phyloP scores from a whole-genome alignment of 2,329 filamentous ascomycete species.

The Cladophialophora chaetospira region DNA sequence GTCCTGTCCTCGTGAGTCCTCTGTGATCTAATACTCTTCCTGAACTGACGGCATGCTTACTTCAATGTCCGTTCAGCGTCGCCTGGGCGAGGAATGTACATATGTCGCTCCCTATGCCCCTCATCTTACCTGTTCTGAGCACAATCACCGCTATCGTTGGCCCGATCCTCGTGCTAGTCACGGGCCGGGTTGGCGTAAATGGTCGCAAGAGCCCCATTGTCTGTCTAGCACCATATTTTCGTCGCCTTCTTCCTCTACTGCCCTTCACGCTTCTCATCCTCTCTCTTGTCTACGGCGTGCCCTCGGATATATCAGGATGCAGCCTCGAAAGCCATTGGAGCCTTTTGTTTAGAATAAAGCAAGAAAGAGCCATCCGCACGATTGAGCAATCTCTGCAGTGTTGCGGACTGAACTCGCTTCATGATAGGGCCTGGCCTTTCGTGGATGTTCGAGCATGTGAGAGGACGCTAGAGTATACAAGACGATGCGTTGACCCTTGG shows the following conservation, averaged over 20 bases:
- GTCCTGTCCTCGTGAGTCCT: slow-evolving; percentile 23
- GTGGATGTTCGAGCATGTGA: slow-evolving; percentile 40
- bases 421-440: slow-evolving; percentile 44
- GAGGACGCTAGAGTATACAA: slow-evolving; percentile 36
- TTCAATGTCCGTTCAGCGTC: slow-evolving; percentile 2
- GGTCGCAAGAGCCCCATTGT: background rate
- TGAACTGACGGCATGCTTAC: background rate
- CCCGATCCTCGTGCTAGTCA: background rate
- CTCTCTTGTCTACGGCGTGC: slow-evolving; percentile 36
- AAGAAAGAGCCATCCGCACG: slow-evolving; percentile 37
- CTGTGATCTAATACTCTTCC: background rate
- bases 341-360: slow-evolving; percentile 36
- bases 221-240: background rate
- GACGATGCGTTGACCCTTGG: slow-evolving; percentile 39
- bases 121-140: slow-evolving; percentile 14
- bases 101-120: slow-evolving; percentile 7
- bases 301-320: slow-evolving; percentile 35
- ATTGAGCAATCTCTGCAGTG: slow-evolving; percentile 41
- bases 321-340: slow-evolving; percentile 39
- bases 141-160: background rate
- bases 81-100: slow-evolving; percentile 12
- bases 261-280: slow-evolving; percentile 37
- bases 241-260: slow-evolving; percentile 25
- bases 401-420: slow-evolving; percentile 41
- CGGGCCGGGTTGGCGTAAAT: background rate